Base-by-base conservation (phyloP, 2,329 filamentous ascomycete species). In the Mycosphaerella sp. region DNA sequence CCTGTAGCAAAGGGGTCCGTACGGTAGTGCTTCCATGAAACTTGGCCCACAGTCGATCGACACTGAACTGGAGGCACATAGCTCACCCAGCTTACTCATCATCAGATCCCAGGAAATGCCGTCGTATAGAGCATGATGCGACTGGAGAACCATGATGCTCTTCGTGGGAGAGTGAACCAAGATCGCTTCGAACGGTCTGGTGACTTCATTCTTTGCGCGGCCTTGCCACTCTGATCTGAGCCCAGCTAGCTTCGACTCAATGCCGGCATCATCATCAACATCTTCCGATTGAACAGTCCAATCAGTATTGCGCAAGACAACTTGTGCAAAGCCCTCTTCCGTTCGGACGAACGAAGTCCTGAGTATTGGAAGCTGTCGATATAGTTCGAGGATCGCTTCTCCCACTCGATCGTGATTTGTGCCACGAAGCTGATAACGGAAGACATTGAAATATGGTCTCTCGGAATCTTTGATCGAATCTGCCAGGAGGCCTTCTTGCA, bases 101-200 rank as follows among this genome's bases (percentile, higher is more conserved):
- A 95, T 76, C 23, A 89, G 68, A 1, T 79, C 77, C 39, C 95
- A 78, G 57, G 89, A 92, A 59, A 80, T 85, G 1, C 89, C 91
- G 69, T 96, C 91, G 62, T 96, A 96, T 0, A 95, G 69, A 0
- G 81, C 89, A 67, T 96, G 91, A 70, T 95, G 95, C 0, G 95
- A 83, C 44, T 86, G 79, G 2, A 95, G 64, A 2, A 77, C 70
- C 32, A 95, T 70, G 0, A 76, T 58, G 6, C 63, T 64, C 11
- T 59, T 59, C 1, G 58, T 52, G 4, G 66, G 58, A 8, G 66
- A 65, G 26, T 60, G 62, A 5, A 81, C 56, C 0, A 78, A 51
- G 1, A 78, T 65, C 1, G 83, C 58, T 50, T 82, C 74, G 4
- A 86, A 66, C 0, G 84, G 84, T 6, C 68, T 70, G 2, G 64